phyloP scores from a whole-genome alignment of 257 asterid species.

The Leonotis leonurus region DNA sequence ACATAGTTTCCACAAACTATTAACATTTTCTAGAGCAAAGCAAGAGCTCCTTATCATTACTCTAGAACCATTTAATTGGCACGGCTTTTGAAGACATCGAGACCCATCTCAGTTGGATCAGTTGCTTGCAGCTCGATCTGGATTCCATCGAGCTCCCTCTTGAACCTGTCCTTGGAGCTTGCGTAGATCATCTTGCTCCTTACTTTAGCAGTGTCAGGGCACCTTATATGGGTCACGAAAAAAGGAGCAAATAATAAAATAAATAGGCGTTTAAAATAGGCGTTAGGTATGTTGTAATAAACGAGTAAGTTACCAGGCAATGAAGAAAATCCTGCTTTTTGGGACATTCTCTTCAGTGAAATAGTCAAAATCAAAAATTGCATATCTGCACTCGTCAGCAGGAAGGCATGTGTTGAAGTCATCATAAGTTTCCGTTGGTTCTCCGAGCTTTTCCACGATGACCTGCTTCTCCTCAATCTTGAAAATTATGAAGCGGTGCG shows the following conservation, averaged over 20 bases:
- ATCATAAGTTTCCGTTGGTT: constrained; percentile 19
- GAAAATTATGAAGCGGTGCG: constrained; percentile 34
- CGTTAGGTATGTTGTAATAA: background rate
- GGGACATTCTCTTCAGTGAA: constrained; percentile 31
- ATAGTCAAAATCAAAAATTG: constrained; percentile 31
- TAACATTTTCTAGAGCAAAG: constrained; percentile 33
- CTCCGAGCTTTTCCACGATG: constrained; percentile 34
- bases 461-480: constrained; percentile 40
- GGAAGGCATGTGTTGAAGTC: constrained; percentile 32
- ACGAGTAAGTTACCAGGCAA: constrained; percentile 23
- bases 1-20: constrained; percentile 42
- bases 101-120: constrained; percentile 25
- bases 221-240: constrained; percentile 1
- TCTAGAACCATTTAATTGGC: constrained; percentile 19
- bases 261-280: background rate
- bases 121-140: constrained; percentile 27
- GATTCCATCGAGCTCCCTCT: constrained; percentile 30
- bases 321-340: constrained; percentile 37
- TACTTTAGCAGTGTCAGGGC: constrained; percentile 21
- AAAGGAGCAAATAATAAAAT: background rate
- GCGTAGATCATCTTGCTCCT: constrained; percentile 28
- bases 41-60: constrained; percentile 16
- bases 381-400: constrained; percentile 27
- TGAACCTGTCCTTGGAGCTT: constrained; percentile 33
- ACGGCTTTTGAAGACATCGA: constrained; percentile 27